These are phyloP conservation scores for Aureobasidium pullulans DNA, from an alignment of 2,329 filamentous ascomycete species.

Conservation along the genomic window DNA sequence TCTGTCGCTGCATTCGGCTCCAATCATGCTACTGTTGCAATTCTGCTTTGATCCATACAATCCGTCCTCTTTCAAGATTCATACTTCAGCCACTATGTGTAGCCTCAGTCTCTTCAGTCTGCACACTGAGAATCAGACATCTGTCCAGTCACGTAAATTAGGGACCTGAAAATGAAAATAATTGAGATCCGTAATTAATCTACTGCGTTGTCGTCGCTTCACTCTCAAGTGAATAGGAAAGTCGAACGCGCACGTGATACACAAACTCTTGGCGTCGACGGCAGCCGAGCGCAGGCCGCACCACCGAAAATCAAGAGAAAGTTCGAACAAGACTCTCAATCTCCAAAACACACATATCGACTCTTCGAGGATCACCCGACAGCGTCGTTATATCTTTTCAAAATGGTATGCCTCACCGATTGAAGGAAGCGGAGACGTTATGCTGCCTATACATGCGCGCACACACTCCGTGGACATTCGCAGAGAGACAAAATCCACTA, in stretches of 20 bases:
- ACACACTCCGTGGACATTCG: not conserved
- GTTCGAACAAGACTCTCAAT: not conserved
- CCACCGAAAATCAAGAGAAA: slow-evolving; percentile 1
- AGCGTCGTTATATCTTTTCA: slow-evolving; percentile 26
- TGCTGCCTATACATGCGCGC: not conserved
- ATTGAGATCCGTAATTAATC: too few species aligned
- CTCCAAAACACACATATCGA: slow-evolving; percentile 11
- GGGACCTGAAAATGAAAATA: too few species aligned
- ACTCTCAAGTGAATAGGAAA: not conserved
- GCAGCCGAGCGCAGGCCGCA: not conserved
- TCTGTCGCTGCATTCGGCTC: not conserved
- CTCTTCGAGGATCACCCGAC: slow-evolving; percentile 41
- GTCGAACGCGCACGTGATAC: not conserved
- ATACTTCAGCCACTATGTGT: not conserved
- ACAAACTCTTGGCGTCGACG: not conserved
- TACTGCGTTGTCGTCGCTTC: too few species aligned
- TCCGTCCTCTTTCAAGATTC: not conserved
- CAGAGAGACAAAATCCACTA: not conserved
- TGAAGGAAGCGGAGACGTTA: not conserved
- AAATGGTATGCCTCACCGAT: slow-evolving; percentile 30
- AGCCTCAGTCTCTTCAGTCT: too few species aligned
- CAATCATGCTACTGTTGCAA: not conserved
- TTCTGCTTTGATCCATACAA: not conserved
- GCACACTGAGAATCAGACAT: too few species aligned
- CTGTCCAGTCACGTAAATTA: too few species aligned